phyloP scores from a whole-genome alignment of 2,329 filamentous ascomycete species.

The Cladophialophora bantiana region DNA sequence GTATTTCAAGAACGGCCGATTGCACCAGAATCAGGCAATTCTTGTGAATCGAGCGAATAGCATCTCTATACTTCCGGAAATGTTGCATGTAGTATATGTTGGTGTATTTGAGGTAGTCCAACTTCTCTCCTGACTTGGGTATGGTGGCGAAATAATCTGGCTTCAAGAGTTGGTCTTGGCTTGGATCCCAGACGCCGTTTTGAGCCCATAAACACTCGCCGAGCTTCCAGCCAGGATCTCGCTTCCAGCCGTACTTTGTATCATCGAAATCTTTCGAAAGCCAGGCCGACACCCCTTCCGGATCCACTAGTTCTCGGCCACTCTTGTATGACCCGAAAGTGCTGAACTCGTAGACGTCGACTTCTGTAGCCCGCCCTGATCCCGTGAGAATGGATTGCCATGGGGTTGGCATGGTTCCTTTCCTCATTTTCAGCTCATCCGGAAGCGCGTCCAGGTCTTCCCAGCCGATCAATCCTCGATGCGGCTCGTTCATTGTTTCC shows the following conservation, averaged over 20 bases:
- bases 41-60: slow-evolving; percentile 77
- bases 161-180: slow-evolving; percentile 75
- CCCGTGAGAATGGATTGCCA: slow-evolving; percentile 94
- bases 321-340: slow-evolving; percentile 90
- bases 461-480: slow-evolving; percentile 83
- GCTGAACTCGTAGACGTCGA: slow-evolving; percentile 93
- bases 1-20: slow-evolving; percentile 88
- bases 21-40: slow-evolving; percentile 89
- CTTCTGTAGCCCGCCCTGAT: slow-evolving; percentile 87
- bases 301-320: slow-evolving; percentile 82
- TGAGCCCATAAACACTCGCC: slow-evolving; percentile 98
- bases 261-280: slow-evolving; percentile 84
- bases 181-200: slow-evolving; percentile 91
- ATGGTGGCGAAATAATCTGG: slow-evolving; percentile 89
- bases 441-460: slow-evolving; percentile 82
- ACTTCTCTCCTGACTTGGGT: slow-evolving; percentile 72
- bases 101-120: slow-evolving; percentile 86
- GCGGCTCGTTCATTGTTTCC: slow-evolving; percentile 96
- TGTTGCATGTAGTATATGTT: slow-evolving; percentile 91
- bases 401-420: slow-evolving; percentile 89
- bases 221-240: slow-evolving; percentile 85
- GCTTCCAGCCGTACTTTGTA: slow-evolving; percentile 84
- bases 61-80: slow-evolving; percentile 77
- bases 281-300: slow-evolving; percentile 85
- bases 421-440: slow-evolving; percentile 85